Evolutionary conservation across 1,284 basidiomycete species (phyloP), one percentile per base, ranked within the genome.

Genomic region (Heterobasidion parviporum): DNA sequence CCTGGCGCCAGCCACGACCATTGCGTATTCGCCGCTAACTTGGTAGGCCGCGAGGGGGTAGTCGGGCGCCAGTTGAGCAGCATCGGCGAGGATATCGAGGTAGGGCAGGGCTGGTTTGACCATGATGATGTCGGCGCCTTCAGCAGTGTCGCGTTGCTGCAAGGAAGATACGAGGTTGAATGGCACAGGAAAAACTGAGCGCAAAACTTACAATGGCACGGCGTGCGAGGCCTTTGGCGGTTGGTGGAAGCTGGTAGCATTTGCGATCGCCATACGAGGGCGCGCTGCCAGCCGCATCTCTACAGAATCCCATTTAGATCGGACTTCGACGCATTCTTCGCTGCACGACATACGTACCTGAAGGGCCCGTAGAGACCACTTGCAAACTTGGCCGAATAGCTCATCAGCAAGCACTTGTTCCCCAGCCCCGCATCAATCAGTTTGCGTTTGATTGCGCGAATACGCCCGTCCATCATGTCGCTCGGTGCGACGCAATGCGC

Each of bases 391-490:
- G 97, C 97, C n/a, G 92, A 91, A 71, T 99, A 99, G 50, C 89
- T 86, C 97, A 99, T 99, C 44, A 99, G 77, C 4, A 91, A 90
- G 67, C 92, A 89, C 65, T 84, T 80, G 74, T 96, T 98, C 3
- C 85, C 93, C 52, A 85, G 78, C 12, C 94, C 92, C 44, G 80
- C 80, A 59, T 92, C 84, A 57, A 97, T 89, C 56, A 99, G 76
- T 1, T 79, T 82, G 44, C 83, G 76, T 72, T 98, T 99, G 74
- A 99, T 99, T 8, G 86, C 83, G 57, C 82, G 83, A 58, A 99
- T 87, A 26, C 96, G 79, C 0, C 95, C 96, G 68, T 99, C 97
- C 95, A 99, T 99, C 97, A 99, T 99, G 71, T 99, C 97, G 67
- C 93, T 97, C 2, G 97, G 97, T 1, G 97, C 97, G 57, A 99